Conservation (phyloP, 352 stramenopile species). For the Phytophthora syringae region DNA sequence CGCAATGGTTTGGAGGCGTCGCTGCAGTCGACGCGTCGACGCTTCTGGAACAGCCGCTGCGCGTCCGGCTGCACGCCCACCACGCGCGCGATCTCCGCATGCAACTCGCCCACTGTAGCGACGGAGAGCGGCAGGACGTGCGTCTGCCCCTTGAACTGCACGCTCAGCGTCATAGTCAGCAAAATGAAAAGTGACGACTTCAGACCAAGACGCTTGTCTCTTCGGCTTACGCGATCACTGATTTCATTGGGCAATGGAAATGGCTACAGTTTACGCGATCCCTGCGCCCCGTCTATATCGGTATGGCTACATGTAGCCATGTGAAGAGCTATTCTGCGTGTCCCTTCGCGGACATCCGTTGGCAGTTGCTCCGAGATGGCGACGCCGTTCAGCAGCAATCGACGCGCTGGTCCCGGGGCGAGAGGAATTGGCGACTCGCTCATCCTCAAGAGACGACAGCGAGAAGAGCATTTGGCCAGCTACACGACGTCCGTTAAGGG, state of each 20-base stretch:
- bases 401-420: slow-evolving; percentile 14
- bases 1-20: slow-evolving; percentile 16
- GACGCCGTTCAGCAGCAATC: slow-evolving; percentile 15
- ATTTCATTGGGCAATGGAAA: too few species aligned
- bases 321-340: too few species aligned
- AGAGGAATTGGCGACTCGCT: slow-evolving; percentile 73
- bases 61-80: slow-evolving; percentile 42
- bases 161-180: slow-evolving; percentile 47
- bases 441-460: slow-evolving; percentile 76
- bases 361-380: too few species aligned
- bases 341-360: slow-evolving; percentile 10
- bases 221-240: too few species aligned
- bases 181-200: too few species aligned
- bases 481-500: slow-evolving; percentile 63
- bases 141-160: slow-evolving; percentile 58
- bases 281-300: too few species aligned
- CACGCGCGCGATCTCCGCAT: slow-evolving; percentile 38
- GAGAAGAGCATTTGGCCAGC: slow-evolving; percentile 66
- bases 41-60: slow-evolving; percentile 69
- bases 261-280: slow-evolving; percentile 9
- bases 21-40: slow-evolving; percentile 51
- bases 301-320: not conserved
- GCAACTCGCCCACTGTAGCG: slow-evolving; percentile 44
- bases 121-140: slow-evolving; percentile 35
- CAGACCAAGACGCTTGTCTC: too few species aligned